Percentiles rank a stretch among this genome's conserved stretches.
Evolutionary conservation across 2,329 filamentous ascomycete species (phyloP).

Genomic region (Macrophomina tecta): DNA sequence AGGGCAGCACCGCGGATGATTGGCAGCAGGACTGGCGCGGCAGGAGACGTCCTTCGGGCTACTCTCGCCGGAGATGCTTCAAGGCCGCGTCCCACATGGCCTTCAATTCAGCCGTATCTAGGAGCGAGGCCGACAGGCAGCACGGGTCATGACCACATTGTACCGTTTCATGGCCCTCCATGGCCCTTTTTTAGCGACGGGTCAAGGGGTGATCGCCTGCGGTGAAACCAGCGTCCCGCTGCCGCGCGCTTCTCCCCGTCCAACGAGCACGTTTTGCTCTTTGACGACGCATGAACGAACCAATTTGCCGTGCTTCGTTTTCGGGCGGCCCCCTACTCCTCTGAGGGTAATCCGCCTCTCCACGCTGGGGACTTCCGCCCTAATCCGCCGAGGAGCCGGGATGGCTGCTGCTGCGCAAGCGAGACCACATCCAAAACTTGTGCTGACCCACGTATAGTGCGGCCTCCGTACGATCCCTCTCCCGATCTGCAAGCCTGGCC

Average conservation of each 20-base stretch:
- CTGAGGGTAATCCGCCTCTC: background rate
- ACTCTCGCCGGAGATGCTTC: background rate
- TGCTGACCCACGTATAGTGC: constrained; percentile 26
- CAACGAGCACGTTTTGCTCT: constrained; percentile 2
- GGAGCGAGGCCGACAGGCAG: background rate
- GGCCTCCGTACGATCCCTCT: background rate
- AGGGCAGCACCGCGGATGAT: background rate
- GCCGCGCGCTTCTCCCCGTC: constrained; percentile 16
- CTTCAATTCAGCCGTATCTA: background rate
- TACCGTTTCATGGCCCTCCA: constrained; percentile 11
- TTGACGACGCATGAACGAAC: background rate
- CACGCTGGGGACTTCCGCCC: constrained; percentile 1
- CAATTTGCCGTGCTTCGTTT: background rate
- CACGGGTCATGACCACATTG: background rate
- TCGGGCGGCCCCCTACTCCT: background rate
- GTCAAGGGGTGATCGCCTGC: background rate
- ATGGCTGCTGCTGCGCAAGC: constrained; percentile 1
- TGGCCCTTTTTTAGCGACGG: constrained; percentile 2
- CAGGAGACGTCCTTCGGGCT: background rate
- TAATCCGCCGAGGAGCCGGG: constrained; percentile 18
- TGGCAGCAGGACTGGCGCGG: background rate
- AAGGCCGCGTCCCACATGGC: background rate
- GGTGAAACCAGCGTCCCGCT: constrained; percentile 8
- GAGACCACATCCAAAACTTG: constrained; percentile 23
- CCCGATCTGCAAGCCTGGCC: background rate